A percentile compares a stretch with the other conserved stretches of the same genome.
phyloP scores from a whole-genome alignment of 305 asterid genomes.

The Solanum hybrid region DNA sequence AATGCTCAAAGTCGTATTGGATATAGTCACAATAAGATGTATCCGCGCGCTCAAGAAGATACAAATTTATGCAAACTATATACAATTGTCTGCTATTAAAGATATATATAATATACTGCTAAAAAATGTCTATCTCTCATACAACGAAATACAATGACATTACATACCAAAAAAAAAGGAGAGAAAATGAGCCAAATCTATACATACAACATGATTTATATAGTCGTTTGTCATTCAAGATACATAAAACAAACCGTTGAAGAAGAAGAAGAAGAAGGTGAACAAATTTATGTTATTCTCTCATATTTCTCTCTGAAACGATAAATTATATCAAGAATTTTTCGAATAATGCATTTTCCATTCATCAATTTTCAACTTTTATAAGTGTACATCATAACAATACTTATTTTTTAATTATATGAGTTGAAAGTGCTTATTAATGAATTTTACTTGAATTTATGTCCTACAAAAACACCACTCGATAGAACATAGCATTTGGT shows the following conservation, averaged over 20 bases:
- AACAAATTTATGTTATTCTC: too few relatives aligned
- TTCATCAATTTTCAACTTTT: not conserved
- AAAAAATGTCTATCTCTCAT: too few relatives aligned
- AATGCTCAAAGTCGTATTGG: not conserved
- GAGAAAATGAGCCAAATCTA: not conserved
- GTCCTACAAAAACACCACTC: not conserved
- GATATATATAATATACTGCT: not conserved
- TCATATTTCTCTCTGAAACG: too few relatives aligned
- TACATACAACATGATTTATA: too few relatives aligned
- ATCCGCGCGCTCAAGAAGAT: not conserved
- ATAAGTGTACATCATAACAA: not conserved
- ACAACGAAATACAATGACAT: not conserved
- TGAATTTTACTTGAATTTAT: not conserved
- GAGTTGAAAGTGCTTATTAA: not conserved
- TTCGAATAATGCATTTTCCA: not conserved
- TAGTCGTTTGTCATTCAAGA: too few relatives aligned
- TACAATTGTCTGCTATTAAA: not conserved
- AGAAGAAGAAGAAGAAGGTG: too few relatives aligned
- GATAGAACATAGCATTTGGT: too few relatives aligned
- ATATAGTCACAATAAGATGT: not conserved
- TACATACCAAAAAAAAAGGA: not conserved
- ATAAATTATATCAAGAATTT: too few relatives aligned
- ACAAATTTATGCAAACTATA: not conserved
- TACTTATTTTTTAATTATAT: too few relatives aligned
- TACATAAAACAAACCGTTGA: too few relatives aligned